Percentiles rank a stretch among this genome's conserved stretches.
phyloP scores from a whole-genome alignment of 1,284 basidiomycete genomes.

The Farysia itapuensis region DNA sequence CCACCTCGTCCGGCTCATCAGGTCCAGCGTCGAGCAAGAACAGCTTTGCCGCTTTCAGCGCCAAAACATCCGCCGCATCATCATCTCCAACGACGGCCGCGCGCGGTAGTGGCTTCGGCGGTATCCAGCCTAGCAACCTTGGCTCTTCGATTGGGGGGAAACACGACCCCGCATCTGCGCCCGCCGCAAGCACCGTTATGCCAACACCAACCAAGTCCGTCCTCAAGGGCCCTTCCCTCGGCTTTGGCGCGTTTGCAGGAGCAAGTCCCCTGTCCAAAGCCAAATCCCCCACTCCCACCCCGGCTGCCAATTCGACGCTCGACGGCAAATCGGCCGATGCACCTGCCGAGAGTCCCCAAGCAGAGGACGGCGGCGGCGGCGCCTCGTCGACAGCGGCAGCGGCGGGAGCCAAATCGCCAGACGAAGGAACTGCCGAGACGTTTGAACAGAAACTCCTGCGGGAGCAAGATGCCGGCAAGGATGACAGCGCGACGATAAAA shows the following conservation, averaged over 20 bases:
- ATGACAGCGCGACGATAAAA: slow-evolving; percentile 5
- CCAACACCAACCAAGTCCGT: slow-evolving; percentile 10
- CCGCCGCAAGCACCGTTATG: background rate
- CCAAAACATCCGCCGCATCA: slow-evolving; percentile 11
- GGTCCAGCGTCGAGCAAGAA: background rate
- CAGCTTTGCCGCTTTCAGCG: slow-evolving; percentile 14
- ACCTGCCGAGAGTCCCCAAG: no score
- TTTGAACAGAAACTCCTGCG: slow-evolving; percentile 23
- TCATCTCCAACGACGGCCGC: background rate
- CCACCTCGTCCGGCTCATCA: slow-evolving; percentile 29
- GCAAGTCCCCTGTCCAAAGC: slow-evolving; percentile 33
- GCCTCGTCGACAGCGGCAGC: background rate
- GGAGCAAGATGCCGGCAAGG: slow-evolving; percentile 4
- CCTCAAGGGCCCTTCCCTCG: slow-evolving; percentile 23
- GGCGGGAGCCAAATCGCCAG: background rate
- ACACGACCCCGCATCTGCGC: slow-evolving; percentile 1
- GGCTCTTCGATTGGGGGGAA: slow-evolving; percentile 27
- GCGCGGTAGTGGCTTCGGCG: background rate
- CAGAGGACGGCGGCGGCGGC: no score
- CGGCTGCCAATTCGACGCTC: no score
- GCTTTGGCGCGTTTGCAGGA: slow-evolving; percentile 48
- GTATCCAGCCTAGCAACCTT: slow-evolving; percentile 34
- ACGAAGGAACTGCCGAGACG: slow-evolving; percentile 1
- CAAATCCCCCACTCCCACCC: slow-evolving; percentile 8
- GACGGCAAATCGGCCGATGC: no score